Conservation (phyloP, 495 filamentous ascomycete species). For the Aspergillus saccharolyticus region DNA sequence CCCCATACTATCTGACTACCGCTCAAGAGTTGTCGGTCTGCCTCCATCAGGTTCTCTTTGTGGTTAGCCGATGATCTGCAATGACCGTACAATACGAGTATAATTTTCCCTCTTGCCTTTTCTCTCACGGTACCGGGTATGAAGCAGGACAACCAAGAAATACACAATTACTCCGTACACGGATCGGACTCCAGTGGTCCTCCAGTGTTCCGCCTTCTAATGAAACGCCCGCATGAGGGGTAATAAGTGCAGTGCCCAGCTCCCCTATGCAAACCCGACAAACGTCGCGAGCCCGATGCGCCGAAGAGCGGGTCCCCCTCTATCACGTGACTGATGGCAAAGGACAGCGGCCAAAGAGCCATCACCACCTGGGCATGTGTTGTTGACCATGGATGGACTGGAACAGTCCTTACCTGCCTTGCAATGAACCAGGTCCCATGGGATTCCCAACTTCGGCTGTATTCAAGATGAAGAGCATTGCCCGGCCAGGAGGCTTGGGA, state of each 20-base stretch:
- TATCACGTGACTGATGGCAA: constrained; percentile 6
- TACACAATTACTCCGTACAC: too few species aligned
- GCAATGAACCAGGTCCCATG: neutral
- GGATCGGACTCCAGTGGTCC: constrained; percentile 1
- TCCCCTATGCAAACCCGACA: neutral
- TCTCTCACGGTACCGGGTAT: neutral
- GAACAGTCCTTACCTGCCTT: neutral
- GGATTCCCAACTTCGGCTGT: neutral
- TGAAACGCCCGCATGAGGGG: constrained; percentile 11
- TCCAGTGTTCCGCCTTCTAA: too few species aligned
- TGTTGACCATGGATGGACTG: neutral
- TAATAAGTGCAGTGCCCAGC: neutral
- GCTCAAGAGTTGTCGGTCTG: neutral
- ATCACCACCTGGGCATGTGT: constrained; percentile 2
- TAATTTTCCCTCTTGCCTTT: neutral
- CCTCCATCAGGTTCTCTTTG: neutral
- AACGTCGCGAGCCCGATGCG: constrained; percentile 11
- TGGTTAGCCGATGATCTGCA: constrained; percentile 1
- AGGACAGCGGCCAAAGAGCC: constrained; percentile 6
- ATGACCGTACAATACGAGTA: neutral
- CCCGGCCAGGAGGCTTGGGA: neutral
- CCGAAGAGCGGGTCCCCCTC: constrained; percentile 2
- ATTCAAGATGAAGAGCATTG: neutral
- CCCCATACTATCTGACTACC: too few species aligned
- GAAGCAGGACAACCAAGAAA: neutral